A percentile compares a stretch with the other conserved stretches of the same genome.
phyloP scores from a whole-genome alignment of 2,329 filamentous ascomycete species.

The Penicillium sp. region DNA sequence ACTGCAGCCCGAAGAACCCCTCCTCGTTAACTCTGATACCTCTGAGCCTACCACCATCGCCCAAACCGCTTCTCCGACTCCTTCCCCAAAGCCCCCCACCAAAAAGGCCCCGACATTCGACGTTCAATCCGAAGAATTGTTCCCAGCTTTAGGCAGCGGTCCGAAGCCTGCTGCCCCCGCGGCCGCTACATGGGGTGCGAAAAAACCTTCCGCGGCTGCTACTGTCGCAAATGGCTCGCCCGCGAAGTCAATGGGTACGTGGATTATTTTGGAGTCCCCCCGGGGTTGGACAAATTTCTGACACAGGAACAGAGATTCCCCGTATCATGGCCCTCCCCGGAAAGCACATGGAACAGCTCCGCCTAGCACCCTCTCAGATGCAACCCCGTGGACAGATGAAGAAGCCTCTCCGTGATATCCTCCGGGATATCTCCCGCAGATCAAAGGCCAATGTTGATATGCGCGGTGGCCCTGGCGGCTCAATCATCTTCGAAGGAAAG shows the following conservation, averaged over 20 bases:
- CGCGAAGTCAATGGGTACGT: slow-evolving; percentile 47
- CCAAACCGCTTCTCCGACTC: slow-evolving; percentile 26
- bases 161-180: slow-evolving; percentile 56
- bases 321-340: slow-evolving; percentile 67
- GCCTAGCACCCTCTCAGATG: slow-evolving; percentile 66
- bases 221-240: slow-evolving; percentile 40
- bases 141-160: slow-evolving; percentile 75
- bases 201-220: slow-evolving; percentile 40
- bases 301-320: slow-evolving; percentile 31
- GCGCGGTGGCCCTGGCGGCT: slow-evolving; percentile 61
- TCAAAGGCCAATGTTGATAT: slow-evolving; percentile 79
- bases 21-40: background rate
- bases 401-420: slow-evolving; percentile 72
- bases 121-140: slow-evolving; percentile 79
- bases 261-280: slow-evolving; percentile 37
- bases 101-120: slow-evolving; percentile 53
- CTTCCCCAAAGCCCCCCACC: slow-evolving; percentile 32
- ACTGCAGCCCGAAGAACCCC: slow-evolving; percentile 15
- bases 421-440: slow-evolving; percentile 85
- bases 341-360: slow-evolving; percentile 67
- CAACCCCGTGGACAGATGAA: slow-evolving; percentile 68
- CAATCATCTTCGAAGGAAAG: slow-evolving; percentile 71
- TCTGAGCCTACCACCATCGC: slow-evolving; percentile 19
- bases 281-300: slow-evolving; percentile 18
- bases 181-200: slow-evolving; percentile 68